Conservation (phyloP, 202 grass and related monocot genomes). For the Musa balbisiana region DNA sequence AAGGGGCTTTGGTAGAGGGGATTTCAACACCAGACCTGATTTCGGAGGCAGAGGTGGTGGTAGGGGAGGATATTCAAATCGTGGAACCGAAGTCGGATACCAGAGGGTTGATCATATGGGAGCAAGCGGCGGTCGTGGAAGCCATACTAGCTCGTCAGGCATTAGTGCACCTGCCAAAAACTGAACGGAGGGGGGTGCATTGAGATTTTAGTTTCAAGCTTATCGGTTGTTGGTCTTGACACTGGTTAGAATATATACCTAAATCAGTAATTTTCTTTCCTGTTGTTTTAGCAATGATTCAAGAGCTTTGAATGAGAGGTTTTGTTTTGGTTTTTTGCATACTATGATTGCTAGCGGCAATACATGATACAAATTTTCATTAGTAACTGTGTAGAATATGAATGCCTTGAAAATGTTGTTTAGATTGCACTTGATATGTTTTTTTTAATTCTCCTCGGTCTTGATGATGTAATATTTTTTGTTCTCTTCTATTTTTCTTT, state of each 20-base stretch:
- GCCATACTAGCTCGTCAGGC: slow-evolving; percentile 13
- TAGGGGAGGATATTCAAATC: slow-evolving; percentile 37
- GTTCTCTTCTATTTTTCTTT: too few relatives aligned
- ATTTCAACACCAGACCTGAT: slow-evolving; percentile 40
- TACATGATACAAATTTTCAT: neutral
- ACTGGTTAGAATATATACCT: neutral
- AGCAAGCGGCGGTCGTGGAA: slow-evolving; percentile 40
- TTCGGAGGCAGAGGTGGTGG: slow-evolving; percentile 48
- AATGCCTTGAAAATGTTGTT: neutral
- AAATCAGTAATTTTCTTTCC: slow-evolving; percentile 1
- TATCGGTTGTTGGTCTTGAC: neutral
- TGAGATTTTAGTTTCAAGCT: neutral
- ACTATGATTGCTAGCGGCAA: neutral
- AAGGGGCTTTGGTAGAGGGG: slow-evolving; percentile 51
- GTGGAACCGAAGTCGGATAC: slow-evolving; percentile 45
- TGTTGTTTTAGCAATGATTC: neutral
- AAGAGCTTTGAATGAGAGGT: neutral
- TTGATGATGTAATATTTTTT: too few relatives aligned
- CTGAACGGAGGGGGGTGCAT: neutral
- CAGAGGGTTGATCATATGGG: slow-evolving; percentile 58
- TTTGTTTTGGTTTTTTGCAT: neutral
- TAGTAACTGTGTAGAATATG: neutral
- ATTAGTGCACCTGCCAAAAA: slow-evolving; percentile 29
- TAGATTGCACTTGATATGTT: neutral
- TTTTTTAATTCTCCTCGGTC: neutral